Conservation (phyloP, 805 yeast species). For the Candida rishiriensis region DNA sequence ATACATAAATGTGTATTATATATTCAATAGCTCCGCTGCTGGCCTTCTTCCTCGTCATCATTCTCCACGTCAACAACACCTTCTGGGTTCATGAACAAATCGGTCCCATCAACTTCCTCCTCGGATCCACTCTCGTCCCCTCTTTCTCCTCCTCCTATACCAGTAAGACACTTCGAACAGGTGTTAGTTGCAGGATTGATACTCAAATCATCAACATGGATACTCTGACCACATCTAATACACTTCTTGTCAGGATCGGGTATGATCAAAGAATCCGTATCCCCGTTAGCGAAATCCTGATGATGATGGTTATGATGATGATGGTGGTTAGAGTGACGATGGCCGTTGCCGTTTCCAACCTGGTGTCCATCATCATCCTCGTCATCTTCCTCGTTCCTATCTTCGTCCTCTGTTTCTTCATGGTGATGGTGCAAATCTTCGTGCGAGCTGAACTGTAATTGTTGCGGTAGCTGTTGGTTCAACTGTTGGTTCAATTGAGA, state of each 20-base stretch:
- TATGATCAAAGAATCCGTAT: slow-evolving; percentile 20
- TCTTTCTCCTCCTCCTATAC: no score
- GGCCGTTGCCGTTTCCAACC: slow-evolving; percentile 2
- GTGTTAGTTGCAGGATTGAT: slow-evolving; percentile 24
- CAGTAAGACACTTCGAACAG: slow-evolving; percentile 23
- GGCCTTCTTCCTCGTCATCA: neutral
- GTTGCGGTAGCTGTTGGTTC: slow-evolving; percentile 29
- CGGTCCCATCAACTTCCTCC: slow-evolving; percentile 14
- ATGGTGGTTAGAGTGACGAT: neutral
- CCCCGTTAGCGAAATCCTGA: slow-evolving; percentile 13
- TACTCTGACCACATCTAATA: slow-evolving; percentile 22
- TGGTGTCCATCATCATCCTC: slow-evolving; percentile 5
- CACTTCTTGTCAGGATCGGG: slow-evolving; percentile 26
- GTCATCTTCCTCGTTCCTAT: slow-evolving; percentile 2
- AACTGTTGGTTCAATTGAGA: slow-evolving; percentile 17
- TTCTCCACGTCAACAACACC: slow-evolving; percentile 4
- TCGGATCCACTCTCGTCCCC: neutral
- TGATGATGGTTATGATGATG: slow-evolving; percentile 2
- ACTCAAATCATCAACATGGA: slow-evolving; percentile 26
- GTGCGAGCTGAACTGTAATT: slow-evolving; percentile 11
- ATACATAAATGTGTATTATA: no score
- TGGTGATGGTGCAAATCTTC: neutral
- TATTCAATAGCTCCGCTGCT: no score
- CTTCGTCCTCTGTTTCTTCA: neutral
- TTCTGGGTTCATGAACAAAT: slow-evolving; percentile 23